Percentiles rank a stretch among this genome's conserved stretches.
phyloP scores from a whole-genome alignment of 257 asterid genomes.

The Nicotiana otophora region DNA sequence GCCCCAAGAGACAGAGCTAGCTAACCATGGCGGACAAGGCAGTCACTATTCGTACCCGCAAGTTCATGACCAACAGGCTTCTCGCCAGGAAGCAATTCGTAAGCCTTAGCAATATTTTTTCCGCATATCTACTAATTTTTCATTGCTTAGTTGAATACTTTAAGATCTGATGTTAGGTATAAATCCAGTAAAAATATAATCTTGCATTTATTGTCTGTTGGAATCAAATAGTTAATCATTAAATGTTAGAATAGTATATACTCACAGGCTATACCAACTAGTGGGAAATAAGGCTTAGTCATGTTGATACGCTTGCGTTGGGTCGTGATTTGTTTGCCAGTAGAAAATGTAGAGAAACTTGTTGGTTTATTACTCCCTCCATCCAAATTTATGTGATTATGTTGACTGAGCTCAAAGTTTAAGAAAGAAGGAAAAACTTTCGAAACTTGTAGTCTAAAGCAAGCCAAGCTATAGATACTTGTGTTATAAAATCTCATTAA shows the following conservation, averaged over 20 bases:
- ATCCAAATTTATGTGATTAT: no score
- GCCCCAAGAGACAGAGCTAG: neutral
- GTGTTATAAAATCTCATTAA: no score
- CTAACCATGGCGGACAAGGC: constrained; percentile 19
- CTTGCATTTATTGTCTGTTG: neutral
- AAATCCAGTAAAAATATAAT: neutral
- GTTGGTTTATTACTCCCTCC: no score
- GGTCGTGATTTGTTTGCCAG: neutral
- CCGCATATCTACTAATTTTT: neutral
- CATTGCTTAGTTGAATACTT: neutral
- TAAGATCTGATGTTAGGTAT: neutral
- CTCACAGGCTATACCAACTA: no score
- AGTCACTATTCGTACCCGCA: constrained; percentile 19
- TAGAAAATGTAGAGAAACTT: neutral
- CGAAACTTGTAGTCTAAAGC: no score
- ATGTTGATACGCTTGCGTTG: neutral
- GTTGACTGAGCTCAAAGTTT: no score
- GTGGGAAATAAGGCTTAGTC: neutral
- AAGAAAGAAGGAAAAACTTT: no score
- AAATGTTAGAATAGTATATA: neutral
- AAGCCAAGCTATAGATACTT: no score
- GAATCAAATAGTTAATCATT: neutral
- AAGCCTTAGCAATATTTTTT: neutral
- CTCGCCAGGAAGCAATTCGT: constrained; percentile 20
- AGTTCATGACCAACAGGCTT: constrained; percentile 24